Evolutionary conservation across 2,329 filamentous ascomycete species (phyloP).

Genomic region (Phialophora expanda): DNA sequence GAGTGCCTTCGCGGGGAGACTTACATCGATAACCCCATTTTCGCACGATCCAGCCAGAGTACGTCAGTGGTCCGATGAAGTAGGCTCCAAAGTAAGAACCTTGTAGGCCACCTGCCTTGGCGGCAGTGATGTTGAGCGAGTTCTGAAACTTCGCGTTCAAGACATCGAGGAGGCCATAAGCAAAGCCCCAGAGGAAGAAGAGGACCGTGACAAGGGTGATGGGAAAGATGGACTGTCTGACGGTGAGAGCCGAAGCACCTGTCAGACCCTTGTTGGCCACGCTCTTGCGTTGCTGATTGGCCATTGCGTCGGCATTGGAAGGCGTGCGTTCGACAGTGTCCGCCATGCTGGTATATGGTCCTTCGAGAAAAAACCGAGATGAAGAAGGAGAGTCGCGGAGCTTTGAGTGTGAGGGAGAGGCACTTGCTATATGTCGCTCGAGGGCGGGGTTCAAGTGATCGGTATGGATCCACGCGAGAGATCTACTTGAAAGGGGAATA

Average conservation of each 20-base stretch:
- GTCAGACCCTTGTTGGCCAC: conserved; percentile 43
- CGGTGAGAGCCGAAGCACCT: conserved; percentile 50
- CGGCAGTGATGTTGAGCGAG: conserved; percentile 59
- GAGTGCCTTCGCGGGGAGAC: not conserved
- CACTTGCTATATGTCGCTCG: conserved; percentile 9
- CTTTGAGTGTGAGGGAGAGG: no score
- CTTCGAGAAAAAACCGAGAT: not conserved
- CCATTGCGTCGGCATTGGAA: conserved; percentile 37
- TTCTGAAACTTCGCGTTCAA: conserved; percentile 64
- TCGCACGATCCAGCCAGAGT: conserved; percentile 67
- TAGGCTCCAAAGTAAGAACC: conserved; percentile 69
- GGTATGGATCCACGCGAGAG: not conserved
- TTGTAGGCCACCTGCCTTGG: conserved; percentile 66
- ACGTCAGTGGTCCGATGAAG: conserved; percentile 59
- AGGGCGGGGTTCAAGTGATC: conserved; percentile 11
- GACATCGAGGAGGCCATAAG: conserved; percentile 56
- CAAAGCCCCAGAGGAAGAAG: conserved; percentile 62
- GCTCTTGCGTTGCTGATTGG: conserved; percentile 34
- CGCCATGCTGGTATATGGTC: conserved; percentile 14
- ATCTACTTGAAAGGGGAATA: conserved; percentile 6
- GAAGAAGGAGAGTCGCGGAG: not conserved
- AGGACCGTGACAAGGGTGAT: conserved; percentile 55
- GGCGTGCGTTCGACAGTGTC: conserved; percentile 38
- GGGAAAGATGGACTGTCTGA: conserved; percentile 53
- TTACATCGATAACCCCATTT: conserved; percentile 69